Evolutionary conservation across 2,329 filamentous ascomycete genomes (phyloP), one percentile per base, ranked within the genome.

Genomic region (Tolypocladium guangdongense): DNA sequence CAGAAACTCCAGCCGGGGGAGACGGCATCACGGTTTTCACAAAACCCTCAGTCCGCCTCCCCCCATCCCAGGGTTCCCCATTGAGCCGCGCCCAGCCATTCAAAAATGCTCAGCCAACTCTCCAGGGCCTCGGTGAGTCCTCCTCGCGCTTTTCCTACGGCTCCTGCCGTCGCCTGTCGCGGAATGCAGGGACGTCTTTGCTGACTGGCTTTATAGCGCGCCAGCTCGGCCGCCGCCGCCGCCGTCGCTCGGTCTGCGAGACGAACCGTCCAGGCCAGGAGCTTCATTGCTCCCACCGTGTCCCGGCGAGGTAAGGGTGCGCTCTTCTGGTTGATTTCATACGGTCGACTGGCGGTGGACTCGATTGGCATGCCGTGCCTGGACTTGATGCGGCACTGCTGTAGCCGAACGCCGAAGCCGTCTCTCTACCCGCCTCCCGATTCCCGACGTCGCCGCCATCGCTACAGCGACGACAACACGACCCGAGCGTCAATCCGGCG

Each of bases 271-370:
- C 75, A 77, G 68, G 69, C 71, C 66, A 76, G 80, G 67, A 73
- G 73, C 65, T 82, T 82, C 68, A 80, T 82, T 64, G 78, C 76
- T 64, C 80, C 80, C 58, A 82, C 80, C 52, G 74, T 81, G 62
- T 78, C 79, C 59, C 76, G 80, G 68, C 76, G 78, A 78, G 80
- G 80, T 83, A 78, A 71, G 80, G 35, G 49, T 43, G 49, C 54
- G n/a, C 35, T 39, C 18, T 24, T 18, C 14, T n/a, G 14, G 6
- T 39, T 35, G 12, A 14, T 48, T 12, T 14, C 6, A 35, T 7
- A 27, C 4, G 30, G 30, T 18, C 30, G 30, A 22, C 18, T 22
- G 2, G 30, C 46, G 46, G 22, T 48, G 46, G 32, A 22, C 32
- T 45, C 7, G 32, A 35, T 11, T 33, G 18, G 18, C 18, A 33